Base-by-base conservation (phyloP, 495 filamentous ascomycete genomes). In the Bombardia bombarda region DNA sequence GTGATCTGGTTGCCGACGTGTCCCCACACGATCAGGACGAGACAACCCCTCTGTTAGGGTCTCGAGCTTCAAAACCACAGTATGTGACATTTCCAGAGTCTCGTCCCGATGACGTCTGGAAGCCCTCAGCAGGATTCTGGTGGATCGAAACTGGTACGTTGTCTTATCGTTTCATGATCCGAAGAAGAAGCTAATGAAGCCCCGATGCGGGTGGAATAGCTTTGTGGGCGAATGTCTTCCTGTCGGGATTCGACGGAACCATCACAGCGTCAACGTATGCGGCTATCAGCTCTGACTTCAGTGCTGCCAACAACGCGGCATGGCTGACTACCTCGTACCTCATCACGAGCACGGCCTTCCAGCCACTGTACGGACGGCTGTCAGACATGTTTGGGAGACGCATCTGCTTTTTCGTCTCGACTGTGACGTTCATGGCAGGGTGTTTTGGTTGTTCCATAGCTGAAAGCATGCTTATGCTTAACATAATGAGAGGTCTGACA, bases 241-340 rank as follows among this genome's bases (percentile, higher is more conserved):
- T 84, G 4, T 69, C 71, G 13, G 79, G 77, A 0, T 82, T 82
- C 50, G 79, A 83, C 43, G 72, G 76, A 5, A 84, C 78, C 4
- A 81, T 82, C 53, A 82, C 77, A 0, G 78, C 79, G 0, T 74
- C 78, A 5, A 82, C 79, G 1, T 82, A 83, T 38, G 77, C 78
- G 13, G 66, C 80, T 16, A 84, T 84, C 51, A 76, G 75, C 47
- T 74, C 72, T 21, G 68, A 73, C 37, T 74, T 77, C 40, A 57
- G 61, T 39, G 70, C 69, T 3, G 66, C 68, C 7, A 72, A 74
- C 48, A 72, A 69, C 4, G 65, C 70, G 3, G 69, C 62, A 9
- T 90, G 84, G 84, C 74, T 83, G 1, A 85, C 82, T 7, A 88
- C 82, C 3, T 84, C 82, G 3, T 82, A 82, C 20, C 60, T 87